A percentile compares a stretch with the other conserved stretches of the same genome.
Conservation (phyloP, 305 asterid species). For the Rubia tinctorum region DNA sequence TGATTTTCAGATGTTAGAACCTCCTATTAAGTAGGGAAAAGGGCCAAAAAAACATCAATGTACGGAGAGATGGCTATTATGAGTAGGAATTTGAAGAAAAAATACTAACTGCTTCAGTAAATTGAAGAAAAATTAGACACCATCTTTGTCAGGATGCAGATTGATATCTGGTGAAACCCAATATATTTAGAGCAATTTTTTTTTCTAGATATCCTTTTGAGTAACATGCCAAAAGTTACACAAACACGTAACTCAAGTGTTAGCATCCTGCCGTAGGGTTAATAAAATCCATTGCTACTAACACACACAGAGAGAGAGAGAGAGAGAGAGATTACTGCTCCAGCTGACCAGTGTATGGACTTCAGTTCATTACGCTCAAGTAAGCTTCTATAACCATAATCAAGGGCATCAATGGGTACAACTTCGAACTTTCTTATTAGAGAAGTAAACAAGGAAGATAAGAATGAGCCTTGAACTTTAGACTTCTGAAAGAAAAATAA, state of each 20-base stretch:
- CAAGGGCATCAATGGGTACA: slow-evolving; percentile 27
- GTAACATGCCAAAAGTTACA: not conserved
- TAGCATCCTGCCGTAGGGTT: not conserved
- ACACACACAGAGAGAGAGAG: slow-evolving; percentile 22
- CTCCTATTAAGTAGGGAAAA: not conserved
- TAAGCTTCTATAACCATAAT: slow-evolving; percentile 52
- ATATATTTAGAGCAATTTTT: not conserved
- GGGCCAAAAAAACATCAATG: not conserved
- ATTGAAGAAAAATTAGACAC: not conserved
- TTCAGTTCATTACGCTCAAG: slow-evolving; percentile 86
- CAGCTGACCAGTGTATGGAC: slow-evolving; percentile 79
- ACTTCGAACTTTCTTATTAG: not conserved
- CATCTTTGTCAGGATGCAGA: not conserved
- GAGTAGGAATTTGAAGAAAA: not conserved
- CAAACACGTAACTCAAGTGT: not conserved
- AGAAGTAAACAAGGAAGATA: not conserved
- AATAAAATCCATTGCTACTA: not conserved
- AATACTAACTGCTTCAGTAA: not conserved
- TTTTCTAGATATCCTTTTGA: not conserved
- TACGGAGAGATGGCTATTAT: not conserved
- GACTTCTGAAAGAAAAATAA: not conserved
- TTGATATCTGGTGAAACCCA: not conserved
- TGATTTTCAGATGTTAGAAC: not conserved
- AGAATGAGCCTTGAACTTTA: not conserved
- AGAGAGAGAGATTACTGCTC: slow-evolving; percentile 48